Evolutionary conservation across 148 eudicot genomes (phyloP).

Genomic region (Oxyria digyna): DNA sequence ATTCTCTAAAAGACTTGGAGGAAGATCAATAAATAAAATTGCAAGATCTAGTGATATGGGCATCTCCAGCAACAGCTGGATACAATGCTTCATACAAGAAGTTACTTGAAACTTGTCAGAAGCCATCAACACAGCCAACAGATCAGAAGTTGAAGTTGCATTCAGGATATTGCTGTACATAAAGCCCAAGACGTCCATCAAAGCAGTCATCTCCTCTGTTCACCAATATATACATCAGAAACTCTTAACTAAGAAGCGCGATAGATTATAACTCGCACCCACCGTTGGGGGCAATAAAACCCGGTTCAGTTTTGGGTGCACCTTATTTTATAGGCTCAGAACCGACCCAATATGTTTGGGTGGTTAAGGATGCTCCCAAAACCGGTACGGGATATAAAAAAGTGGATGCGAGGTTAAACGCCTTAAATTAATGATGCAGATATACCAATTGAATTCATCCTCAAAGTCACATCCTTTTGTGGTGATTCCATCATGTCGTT

Average conservation of each 20-base stretch:
- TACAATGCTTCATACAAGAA: constrained; percentile 68
- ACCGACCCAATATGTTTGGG: too few relatives aligned
- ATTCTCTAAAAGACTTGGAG: constrained; percentile 62
- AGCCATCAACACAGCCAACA: constrained; percentile 67
- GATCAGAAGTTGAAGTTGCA: constrained; percentile 31
- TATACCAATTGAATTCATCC: background rate
- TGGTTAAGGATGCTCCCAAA: too few relatives aligned
- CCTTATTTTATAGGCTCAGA: too few relatives aligned
- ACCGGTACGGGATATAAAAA: too few relatives aligned
- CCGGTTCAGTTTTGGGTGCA: too few relatives aligned
- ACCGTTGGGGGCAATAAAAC: too few relatives aligned
- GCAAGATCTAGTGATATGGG: constrained; percentile 70
- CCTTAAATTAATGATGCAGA: background rate
- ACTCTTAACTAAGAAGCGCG: background rate
- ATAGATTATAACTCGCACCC: too few relatives aligned
- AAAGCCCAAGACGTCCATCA: constrained; percentile 69
- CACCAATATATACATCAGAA: background rate
- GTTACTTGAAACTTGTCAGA: constrained; percentile 77
- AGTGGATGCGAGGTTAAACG: too few relatives aligned
- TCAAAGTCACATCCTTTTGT: background rate
- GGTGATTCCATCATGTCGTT: background rate
- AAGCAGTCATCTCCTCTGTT: constrained; percentile 61
- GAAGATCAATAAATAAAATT: constrained; percentile 58
- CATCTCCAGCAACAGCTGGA: constrained; percentile 37
- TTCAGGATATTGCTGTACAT: constrained; percentile 57